Conservation (phyloP, 1,284 basidiomycete species). For the Tausonia pullulans region DNA sequence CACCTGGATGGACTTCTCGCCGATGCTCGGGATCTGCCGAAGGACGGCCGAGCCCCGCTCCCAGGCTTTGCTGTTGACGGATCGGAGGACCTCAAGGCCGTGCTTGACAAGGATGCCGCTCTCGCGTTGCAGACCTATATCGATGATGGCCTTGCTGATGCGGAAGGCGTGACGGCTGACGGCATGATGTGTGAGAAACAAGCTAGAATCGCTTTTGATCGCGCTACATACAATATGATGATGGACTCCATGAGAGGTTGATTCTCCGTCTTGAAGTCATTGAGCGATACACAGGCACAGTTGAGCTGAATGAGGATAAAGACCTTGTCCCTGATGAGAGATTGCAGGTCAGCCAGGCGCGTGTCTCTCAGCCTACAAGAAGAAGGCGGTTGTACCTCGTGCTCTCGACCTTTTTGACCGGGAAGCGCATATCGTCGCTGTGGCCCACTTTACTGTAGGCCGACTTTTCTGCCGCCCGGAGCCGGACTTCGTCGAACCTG, state of each 20-base stretch:
- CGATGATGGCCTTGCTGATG: slow-evolving; percentile 10
- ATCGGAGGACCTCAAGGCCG: slow-evolving; percentile 14
- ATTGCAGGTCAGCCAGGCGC: background rate
- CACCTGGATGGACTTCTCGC: slow-evolving; percentile 14
- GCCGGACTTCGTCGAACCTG: slow-evolving; percentile 29
- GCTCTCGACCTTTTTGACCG: slow-evolving; percentile 26
- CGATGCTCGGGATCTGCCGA: slow-evolving; percentile 10
- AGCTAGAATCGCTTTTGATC: background rate
- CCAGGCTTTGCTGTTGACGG: slow-evolving; percentile 11
- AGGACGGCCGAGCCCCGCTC: slow-evolving; percentile 7
- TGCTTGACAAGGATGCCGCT: slow-evolving; percentile 8
- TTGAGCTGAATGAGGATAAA: slow-evolving; percentile 29
- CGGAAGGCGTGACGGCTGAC: slow-evolving; percentile 9
- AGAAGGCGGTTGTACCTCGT: slow-evolving; percentile 24
- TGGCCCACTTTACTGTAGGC: background rate
- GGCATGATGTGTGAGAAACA: background rate
- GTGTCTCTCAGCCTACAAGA: slow-evolving; percentile 4
- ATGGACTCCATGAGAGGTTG: slow-evolving; percentile 3
- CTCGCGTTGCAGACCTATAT: slow-evolving; percentile 2
- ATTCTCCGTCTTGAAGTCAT: slow-evolving; percentile 4
- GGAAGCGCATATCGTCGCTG: slow-evolving; percentile 18
- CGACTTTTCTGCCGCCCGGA: slow-evolving; percentile 29
- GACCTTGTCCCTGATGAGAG: slow-evolving; percentile 28
- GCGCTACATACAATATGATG: slow-evolving; percentile 4
- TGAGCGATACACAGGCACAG: slow-evolving; percentile 26